Percentiles rank a stretch among this genome's conserved stretches.
phyloP scores from a whole-genome alignment of 768 basidiomycete species.

The Xanthoconium stramineum region DNA sequence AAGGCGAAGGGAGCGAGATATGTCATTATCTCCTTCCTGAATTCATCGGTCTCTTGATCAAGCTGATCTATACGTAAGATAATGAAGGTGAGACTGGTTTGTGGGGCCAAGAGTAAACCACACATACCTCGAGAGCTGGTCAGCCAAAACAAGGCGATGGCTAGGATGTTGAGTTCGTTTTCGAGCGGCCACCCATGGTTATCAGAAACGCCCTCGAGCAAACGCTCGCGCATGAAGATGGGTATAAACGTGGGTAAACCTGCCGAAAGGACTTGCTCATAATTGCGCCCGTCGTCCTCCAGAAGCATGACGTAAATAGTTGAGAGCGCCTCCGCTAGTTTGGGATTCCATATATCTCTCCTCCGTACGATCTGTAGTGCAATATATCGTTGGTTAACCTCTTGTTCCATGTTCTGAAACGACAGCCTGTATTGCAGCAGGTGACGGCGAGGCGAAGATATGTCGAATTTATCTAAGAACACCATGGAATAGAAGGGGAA shows the following conservation, averaged over 20 bases:
- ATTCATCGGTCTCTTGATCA: conserved; percentile 34
- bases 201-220: conserved; percentile 36
- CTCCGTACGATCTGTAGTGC: conserved; percentile 45
- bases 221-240: conserved; percentile 36
- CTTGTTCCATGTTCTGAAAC: conserved; percentile 36
- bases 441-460: conserved; percentile 39
- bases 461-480: conserved; percentile 50
- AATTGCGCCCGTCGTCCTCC: conserved; percentile 51
- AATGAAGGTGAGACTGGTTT: not conserved
- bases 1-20: conserved; percentile 45
- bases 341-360: conserved; percentile 34
- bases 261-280: conserved; percentile 44
- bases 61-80: conserved; percentile 12
- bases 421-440: conserved; percentile 27
- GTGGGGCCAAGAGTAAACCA: not conserved
- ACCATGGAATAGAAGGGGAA: conserved; percentile 37
- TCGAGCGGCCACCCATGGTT: conserved; percentile 50
- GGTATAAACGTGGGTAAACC: conserved; percentile 41
- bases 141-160: conserved; percentile 47
- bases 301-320: conserved; percentile 56
- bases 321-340: conserved; percentile 46
- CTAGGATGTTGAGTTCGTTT: conserved; percentile 44
- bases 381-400: conserved; percentile 43
- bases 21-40: conserved; percentile 33
- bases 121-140: conserved; percentile 32